Evolutionary conservation across 2,329 filamentous ascomycete genomes (phyloP).

Genomic region (Hypoxylon sp.): DNA sequence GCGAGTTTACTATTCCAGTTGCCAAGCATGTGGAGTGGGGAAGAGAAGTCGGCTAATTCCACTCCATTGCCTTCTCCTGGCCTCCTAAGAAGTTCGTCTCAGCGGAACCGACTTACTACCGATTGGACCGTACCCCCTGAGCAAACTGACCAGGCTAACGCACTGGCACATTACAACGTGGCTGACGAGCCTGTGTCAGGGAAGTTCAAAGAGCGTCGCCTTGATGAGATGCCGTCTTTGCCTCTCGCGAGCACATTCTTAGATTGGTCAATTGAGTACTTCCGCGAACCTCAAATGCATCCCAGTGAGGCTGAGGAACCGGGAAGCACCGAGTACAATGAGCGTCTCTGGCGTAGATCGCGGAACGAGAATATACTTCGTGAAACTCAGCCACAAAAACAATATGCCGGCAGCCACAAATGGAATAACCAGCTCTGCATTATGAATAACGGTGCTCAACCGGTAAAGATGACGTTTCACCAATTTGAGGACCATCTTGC

Average conservation of each 20-base stretch:
- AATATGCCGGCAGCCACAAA: constrained; percentile 84
- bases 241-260: constrained; percentile 88
- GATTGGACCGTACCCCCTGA: constrained; percentile 74
- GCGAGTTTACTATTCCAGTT: constrained; percentile 73
- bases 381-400: constrained; percentile 94
- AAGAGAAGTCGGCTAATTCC: constrained; percentile 59
- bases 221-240: constrained; percentile 72
- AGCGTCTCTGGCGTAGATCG: constrained; percentile 90
- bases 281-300: constrained; percentile 98
- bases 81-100: constrained; percentile 57
- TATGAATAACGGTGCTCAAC: constrained; percentile 90
- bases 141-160: constrained; percentile 77
- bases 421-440: constrained; percentile 87
- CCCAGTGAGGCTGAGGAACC: constrained; percentile 95
- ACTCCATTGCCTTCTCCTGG: constrained; percentile 55
- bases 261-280: constrained; percentile 98
- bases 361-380: constrained; percentile 93
- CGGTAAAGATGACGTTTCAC: constrained; percentile 94
- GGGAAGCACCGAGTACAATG: constrained; percentile 95
- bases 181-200: constrained; percentile 86
- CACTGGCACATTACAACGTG: constrained; percentile 79
- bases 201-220: constrained; percentile 75
- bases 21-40: constrained; percentile 66
- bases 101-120: constrained; percentile 59
- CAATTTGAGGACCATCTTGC: constrained; percentile 98